Evolutionary conservation across 805 yeast species (phyloP), one percentile per base, ranked within the genome.

Genomic region (Lipomyces chichibuensis): DNA sequence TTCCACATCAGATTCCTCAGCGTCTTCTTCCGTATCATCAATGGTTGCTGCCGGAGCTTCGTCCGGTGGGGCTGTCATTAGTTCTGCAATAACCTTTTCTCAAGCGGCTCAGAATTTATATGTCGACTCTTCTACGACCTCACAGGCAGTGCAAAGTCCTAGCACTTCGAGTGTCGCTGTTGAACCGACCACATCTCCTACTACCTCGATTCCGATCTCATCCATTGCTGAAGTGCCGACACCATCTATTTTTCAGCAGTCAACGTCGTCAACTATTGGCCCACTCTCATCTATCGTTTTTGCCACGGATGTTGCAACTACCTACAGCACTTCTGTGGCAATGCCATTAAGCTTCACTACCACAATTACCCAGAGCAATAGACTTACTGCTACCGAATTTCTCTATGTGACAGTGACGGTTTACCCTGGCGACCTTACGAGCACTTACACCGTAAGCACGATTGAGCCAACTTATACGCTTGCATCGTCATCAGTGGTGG

Each of bases 151-250:
- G 17, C 17, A 73, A 33, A 51, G 64, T 13, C 52, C 74, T 29
- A 43, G 74, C 43, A 27, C 73, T 20, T 52, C 71, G 25, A 65
- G 74, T n/a, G 23, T 75, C 9, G 56, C 73, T 8, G 17, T 37
- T 1, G 66, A 73, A 33, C 33, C 62, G 17, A 60, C 61, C 13
- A 14, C 65, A 66, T 65, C 63, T 1, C 2, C 53, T 5, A 25
- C 46, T 32, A 37, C 49, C 14, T 27, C 3, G 9, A 33, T 13
- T 32, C 23, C 52, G 35, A 35, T 20, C n/a, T 46, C 61, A 35
- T 65, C 49, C 20, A 8, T n/a, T 17, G 49, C 13, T 5, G 43
- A 37, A 37, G 43, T 43, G 49, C 20, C 49, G 23, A 43, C 49
- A 43, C n/a, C 49, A 17, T 43, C 49, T 43, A 17, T 17, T n/a